phyloP scores from a whole-genome alignment of 352 stramenopile species.

The Phytophthora agathidicida region DNA sequence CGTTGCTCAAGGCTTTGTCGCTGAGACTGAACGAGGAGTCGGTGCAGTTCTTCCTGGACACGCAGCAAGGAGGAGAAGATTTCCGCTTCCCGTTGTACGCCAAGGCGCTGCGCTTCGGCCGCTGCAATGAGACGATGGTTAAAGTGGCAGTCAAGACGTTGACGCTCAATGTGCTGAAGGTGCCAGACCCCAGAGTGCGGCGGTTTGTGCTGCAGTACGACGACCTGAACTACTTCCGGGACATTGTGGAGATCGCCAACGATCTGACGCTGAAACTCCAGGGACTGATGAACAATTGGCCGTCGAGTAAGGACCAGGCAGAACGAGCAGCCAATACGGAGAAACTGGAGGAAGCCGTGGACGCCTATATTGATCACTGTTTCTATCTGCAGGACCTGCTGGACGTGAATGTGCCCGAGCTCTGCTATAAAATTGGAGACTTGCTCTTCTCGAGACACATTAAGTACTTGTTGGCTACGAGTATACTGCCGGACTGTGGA shows the following conservation, averaged over 20 bases:
- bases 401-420: conserved; percentile 81
- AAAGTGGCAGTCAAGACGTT: conserved; percentile 89
- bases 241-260: conserved; percentile 79
- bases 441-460: conserved; percentile 77
- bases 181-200: conserved; percentile 77
- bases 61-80: conserved; percentile 25
- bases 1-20: conserved; percentile 87
- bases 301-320: conserved; percentile 11
- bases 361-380: conserved; percentile 86
- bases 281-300: conserved; percentile 71
- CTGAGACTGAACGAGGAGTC: conserved; percentile 88
- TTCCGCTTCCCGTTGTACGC: conserved; percentile 79
- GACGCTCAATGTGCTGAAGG: conserved; percentile 84
- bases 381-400: conserved; percentile 88
- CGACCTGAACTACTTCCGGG: conserved; percentile 79
- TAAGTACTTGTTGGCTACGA: conserved; percentile 68
- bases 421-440: conserved; percentile 83
- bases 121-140: conserved; percentile 84
- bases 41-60: conserved; percentile 91
- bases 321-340: conserved; percentile 44
- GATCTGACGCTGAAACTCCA: conserved; percentile 82
- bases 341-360: conserved; percentile 81
- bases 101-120: conserved; percentile 70
- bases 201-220: conserved; percentile 78
- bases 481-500: conserved; percentile 78